Evolutionary conservation across 1,139 yeast genomes (phyloP), one percentile per base, ranked within the genome.

Genomic region (Yamadazyma sp.): DNA sequence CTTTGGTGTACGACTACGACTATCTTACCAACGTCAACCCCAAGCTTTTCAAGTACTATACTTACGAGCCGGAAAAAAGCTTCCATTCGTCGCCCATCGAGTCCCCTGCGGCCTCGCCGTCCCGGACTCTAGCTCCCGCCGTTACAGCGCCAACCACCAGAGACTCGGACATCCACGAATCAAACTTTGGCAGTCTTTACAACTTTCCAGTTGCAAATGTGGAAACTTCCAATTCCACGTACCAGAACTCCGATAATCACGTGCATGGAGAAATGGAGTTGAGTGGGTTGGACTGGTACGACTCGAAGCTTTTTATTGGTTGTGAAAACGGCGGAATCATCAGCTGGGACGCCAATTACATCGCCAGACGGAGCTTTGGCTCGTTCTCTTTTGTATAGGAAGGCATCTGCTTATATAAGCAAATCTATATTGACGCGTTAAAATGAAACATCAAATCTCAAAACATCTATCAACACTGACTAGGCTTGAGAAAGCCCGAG

Each of bases 231-330:
- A n/a, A n/a, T 12, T 17, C 31, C 42, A 48, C 52, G 22, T 59
- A 56, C 35, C 62, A 57, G 43, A 62, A 56, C 40, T 46, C 57
- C 9, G 59, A 60, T 21, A 67, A 63, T 40, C 73, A 68, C 43
- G 57, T 67, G n/a, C 62, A 67, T 37, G 77, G 77, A 10, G 77
- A 71, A 50, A 67, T 70, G 73, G 73, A 70, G 42, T 51, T 71
- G 26, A 55, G 65, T 18, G 77, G 77, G 2, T 47, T 71, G 21
- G 75, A 68, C 41, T 69, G 73, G 64, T 48, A 46, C 32, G 67
- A 61, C 23, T 55, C 59, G 33, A 63, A 62, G 40, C 54, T 71
- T 29, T 52, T 62, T 18, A 62, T 71, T 41, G 76, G 75, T 2
- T 63, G 73, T 45, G 71, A 70, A 42, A 67, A 64, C 38, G 74